These are phyloP conservation scores for Meredithiella fracta DNA, from an alignment of 2,329 filamentous ascomycete species.

Conservation along the genomic window DNA sequence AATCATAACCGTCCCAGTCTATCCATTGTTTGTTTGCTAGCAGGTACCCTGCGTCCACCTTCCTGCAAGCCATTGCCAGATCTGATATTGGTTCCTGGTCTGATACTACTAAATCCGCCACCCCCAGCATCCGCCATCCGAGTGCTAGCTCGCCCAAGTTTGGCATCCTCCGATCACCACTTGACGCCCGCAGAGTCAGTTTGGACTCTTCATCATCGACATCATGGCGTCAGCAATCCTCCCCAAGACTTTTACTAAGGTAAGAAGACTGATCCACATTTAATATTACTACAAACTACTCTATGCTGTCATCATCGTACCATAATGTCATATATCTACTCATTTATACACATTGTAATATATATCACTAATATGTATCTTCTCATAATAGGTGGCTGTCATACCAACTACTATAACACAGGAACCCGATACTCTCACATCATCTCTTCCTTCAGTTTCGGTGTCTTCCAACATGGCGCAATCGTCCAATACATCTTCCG, in stretches of 20 bases:
- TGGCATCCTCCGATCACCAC: constrained; percentile 4
- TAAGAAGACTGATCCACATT: constrained; percentile 27
- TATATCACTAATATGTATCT: not conserved
- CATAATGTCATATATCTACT: not conserved
- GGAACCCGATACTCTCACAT: constrained; percentile 11
- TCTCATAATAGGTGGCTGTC: constrained; percentile 32
- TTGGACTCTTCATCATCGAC: too few species aligned
- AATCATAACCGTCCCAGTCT: not conserved
- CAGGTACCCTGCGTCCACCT: not conserved
- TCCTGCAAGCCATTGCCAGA: not conserved
- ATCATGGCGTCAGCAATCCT: constrained; percentile 33
- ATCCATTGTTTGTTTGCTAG: not conserved
- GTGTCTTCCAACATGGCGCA: constrained; percentile 16
- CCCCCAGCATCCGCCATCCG: not conserved
- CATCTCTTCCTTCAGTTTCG: not conserved
- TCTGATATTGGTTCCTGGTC: too few species aligned
- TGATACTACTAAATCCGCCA: too few species aligned
- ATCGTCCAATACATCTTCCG: constrained; percentile 9
- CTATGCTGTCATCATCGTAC: not conserved
- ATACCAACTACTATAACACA: not conserved
- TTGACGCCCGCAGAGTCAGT: not conserved
- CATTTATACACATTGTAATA: not conserved
- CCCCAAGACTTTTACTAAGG: constrained; percentile 61
- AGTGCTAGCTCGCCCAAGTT: not conserved
- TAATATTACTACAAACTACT: not conserved